A percentile compares a stretch with the other conserved stretches of the same genome.
These are phyloP conservation scores for Penstemon davidsonii DNA, from an alignment of 257 asterid species.

Conservation along the genomic window DNA sequence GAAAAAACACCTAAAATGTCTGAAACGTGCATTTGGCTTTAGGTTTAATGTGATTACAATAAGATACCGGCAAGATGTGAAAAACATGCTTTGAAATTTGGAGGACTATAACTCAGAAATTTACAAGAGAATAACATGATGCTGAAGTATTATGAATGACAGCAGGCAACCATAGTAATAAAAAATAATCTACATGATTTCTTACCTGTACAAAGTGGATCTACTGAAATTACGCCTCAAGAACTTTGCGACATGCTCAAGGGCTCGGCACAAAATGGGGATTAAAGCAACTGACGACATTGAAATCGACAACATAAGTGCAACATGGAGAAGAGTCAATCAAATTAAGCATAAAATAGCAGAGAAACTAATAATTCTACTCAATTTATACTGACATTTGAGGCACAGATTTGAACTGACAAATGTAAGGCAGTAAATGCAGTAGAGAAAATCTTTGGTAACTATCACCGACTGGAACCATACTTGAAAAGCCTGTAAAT, in stretches of 20 bases:
- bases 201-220: slow-evolving; percentile 81
- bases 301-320: slow-evolving; percentile 19
- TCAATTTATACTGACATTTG: slow-evolving; percentile 57
- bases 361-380: slow-evolving; percentile 7
- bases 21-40: not conserved
- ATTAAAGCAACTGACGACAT: slow-evolving; percentile 73
- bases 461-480: slow-evolving; percentile 82
- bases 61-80: not conserved
- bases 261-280: slow-evolving; percentile 76
- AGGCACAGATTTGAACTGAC: slow-evolving; percentile 75
- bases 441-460: slow-evolving; percentile 82
- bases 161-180: slow-evolving; percentile 9
- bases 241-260: slow-evolving; percentile 84
- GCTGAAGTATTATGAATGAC: not conserved
- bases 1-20: not conserved
- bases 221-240: slow-evolving; percentile 79
- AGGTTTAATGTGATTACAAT: not conserved
- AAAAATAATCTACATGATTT: slow-evolving; percentile 13
- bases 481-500: slow-evolving; percentile 76
- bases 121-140: not conserved
- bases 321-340: slow-evolving; percentile 3
- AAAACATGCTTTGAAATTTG: too few species aligned
- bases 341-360: slow-evolving; percentile 6
- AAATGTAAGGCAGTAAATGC: slow-evolving; percentile 80
- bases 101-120: too few species aligned